These are phyloP conservation scores for Westerdykella sp. DNA, from an alignment of 2,329 filamentous ascomycete genomes.

Conservation along the genomic window DNA sequence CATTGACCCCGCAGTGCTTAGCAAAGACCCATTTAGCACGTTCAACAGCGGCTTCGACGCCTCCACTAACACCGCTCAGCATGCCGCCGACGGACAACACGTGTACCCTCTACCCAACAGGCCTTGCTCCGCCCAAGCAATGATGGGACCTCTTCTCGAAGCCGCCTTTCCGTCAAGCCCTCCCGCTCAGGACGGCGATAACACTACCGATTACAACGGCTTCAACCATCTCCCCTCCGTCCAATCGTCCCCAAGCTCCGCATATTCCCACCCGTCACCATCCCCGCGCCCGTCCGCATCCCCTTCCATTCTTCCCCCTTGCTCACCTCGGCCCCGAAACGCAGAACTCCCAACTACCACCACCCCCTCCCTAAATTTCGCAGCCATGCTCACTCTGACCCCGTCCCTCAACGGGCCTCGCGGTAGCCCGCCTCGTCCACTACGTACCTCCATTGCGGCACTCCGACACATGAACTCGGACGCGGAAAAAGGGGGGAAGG, in stretches of 20 bases:
- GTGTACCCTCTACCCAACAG: constrained; percentile 12
- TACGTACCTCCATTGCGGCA: constrained; percentile 36
- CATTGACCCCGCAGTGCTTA: constrained; percentile 23
- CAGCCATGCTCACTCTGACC: constrained; percentile 15
- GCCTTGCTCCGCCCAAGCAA: constrained; percentile 4
- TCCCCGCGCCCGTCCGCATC: constrained; percentile 10
- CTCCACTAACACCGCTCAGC: constrained; percentile 6
- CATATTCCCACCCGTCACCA: constrained; percentile 12
- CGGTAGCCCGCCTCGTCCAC: constrained; percentile 28
- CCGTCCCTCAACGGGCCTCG: constrained; percentile 26
- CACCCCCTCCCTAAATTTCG: constrained; percentile 16
- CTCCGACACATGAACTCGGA: constrained; percentile 43
- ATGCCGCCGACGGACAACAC: constrained; percentile 5
- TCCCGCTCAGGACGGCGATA: neutral
- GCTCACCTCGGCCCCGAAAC: constrained; percentile 19
- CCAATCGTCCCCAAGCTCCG: constrained; percentile 14
- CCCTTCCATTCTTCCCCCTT: constrained; percentile 5
- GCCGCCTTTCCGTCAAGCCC: constrained; percentile 14
- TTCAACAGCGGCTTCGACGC: constrained; percentile 14
- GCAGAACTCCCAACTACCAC: constrained; percentile 10
- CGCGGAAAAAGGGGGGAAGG: constrained; percentile 20
- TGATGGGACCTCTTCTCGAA: constrained; percentile 20
- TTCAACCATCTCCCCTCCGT: neutral
- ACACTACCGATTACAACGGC: neutral
- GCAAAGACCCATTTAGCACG: constrained; percentile 16